Conservation (phyloP, 129 eudicot species). For the Lonicera japonica region DNA sequence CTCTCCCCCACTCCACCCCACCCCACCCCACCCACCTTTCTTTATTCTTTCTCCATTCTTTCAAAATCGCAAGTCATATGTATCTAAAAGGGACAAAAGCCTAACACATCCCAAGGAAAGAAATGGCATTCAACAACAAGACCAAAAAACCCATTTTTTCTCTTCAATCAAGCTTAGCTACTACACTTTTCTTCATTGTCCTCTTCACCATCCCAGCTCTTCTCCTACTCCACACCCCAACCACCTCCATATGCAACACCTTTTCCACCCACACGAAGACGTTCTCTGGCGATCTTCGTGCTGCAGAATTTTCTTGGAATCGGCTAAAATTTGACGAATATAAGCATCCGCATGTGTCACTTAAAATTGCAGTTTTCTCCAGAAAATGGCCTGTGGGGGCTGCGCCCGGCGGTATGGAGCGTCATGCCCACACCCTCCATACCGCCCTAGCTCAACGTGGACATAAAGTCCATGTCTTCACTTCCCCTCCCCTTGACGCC, state of each 20-base stretch:
- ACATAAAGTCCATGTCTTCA: constrained; percentile 72
- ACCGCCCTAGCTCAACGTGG: constrained; percentile 61
- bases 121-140: constrained; percentile 50
- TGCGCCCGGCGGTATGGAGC: constrained; percentile 95
- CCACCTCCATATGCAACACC: constrained; percentile 45
- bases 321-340: constrained; percentile 34
- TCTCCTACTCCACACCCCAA: constrained; percentile 64
- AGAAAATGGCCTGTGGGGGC: constrained; percentile 79
- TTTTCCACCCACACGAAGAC: constrained; percentile 22
- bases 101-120: constrained; percentile 15
- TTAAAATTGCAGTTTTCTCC: constrained; percentile 79
- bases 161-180: constrained; percentile 51
- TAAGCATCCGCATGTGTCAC: constrained; percentile 36
- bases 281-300: constrained; percentile 66
- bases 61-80: constrained; percentile 3
- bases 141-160: constrained; percentile 41
- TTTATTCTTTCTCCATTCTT: not conserved
- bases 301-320: constrained; percentile 74
- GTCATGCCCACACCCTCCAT: constrained; percentile 83
- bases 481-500: constrained; percentile 49
- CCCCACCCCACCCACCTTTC: constrained; percentile 20
- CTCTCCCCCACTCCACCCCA: no score
- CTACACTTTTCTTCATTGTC: constrained; percentile 62
- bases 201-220: constrained; percentile 88
- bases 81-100: constrained; percentile 20